Evolutionary conservation across 495 filamentous ascomycete genomes (phyloP), one percentile per base, ranked within the genome.

Genomic region (Pyronema omphalodes): DNA sequence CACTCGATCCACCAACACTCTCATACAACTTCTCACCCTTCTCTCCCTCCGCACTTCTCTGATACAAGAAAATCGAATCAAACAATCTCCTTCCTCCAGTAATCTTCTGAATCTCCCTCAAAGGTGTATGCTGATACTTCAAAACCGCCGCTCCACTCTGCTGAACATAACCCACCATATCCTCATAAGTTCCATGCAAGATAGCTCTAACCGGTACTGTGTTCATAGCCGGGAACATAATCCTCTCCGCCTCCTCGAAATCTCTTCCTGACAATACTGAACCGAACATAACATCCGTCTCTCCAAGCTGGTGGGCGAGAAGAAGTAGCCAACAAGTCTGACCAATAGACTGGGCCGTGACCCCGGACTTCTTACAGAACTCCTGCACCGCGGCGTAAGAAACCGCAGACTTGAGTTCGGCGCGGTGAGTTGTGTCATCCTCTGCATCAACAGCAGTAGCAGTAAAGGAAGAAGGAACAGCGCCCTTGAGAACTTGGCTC

Each of bases 171-270:
- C 64, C 65, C 35, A 86, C 66, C 74, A 84, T 81, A 15, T 78
- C 74, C 7, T 53, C 55, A 3, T 73, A 65, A 0, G 67, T 72
- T 15, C 83, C 83, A 57, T 86, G 80, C 9, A 85, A 60, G 4
- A 84, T 67, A 9, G 72, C 69, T 9, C 84, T 70, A 1, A 86
- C 67, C 0, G 77, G 73, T 0, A 87, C 75, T 0, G 84, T 87
- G 58, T 84, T 87, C 81, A 87, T 87, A 4, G 80, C 78, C 7
- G 84, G 84, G 58, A 87, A 87, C 59, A 83, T 68, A n/a, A 83
- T 62, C 14, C 73, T 64, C 29, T 76, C 70, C 6, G 77, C 71
- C 14, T 71, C 67, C 18, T 79, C 76, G 3, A 70, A 71, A 53
- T 81, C 77, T 29, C 84, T 70, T 12, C 84, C 83, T 3, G 83